Evolutionary conservation across 1,284 basidiomycete species (phyloP).

Genomic region (Malassezia japonica): DNA sequence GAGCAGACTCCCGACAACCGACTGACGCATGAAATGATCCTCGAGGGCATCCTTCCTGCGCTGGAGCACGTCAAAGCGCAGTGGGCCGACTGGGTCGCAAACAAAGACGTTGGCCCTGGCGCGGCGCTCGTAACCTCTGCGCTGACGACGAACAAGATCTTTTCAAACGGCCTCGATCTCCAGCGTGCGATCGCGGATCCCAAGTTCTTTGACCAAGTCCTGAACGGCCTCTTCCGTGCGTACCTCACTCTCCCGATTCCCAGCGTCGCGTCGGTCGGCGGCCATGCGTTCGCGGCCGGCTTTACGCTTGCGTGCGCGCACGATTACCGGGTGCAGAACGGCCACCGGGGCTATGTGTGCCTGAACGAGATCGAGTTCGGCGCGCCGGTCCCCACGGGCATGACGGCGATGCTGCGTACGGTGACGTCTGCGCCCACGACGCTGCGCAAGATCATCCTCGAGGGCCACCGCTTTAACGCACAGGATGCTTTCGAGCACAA

Average conservation of each 20-base stretch:
- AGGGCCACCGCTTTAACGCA: constrained; percentile 72
- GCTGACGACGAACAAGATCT: constrained; percentile 31
- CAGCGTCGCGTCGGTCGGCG: constrained; percentile 78
- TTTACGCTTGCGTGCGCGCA: constrained; percentile 70
- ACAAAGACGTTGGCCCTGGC: constrained; percentile 21
- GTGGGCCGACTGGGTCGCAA: constrained; percentile 57
- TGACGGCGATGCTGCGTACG: constrained; percentile 57
- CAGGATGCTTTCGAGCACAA: constrained; percentile 61
- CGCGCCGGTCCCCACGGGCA: constrained; percentile 30
- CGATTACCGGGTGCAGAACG: constrained; percentile 82
- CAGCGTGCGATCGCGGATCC: constrained; percentile 58
- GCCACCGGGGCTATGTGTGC: constrained; percentile 62
- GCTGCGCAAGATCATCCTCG: constrained; percentile 67
- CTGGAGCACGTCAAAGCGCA: constrained; percentile 66
- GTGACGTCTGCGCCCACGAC: constrained; percentile 60
- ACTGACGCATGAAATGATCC: constrained; percentile 56
- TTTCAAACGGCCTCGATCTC: constrained; percentile 61
- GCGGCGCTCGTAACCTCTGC: constrained; percentile 39
- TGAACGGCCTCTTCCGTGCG: constrained; percentile 52
- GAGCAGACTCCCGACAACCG: constrained; percentile 57
- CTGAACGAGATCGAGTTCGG: constrained; percentile 63
- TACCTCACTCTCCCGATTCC: constrained; percentile 51
- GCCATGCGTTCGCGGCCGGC: constrained; percentile 82
- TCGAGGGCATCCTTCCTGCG: constrained; percentile 61
- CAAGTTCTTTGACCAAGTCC: constrained; percentile 55